A percentile compares a stretch with the other conserved stretches of the same genome.
These are phyloP conservation scores for Larix kaempferi DNA, from an alignment of 75 land plant species.

Conservation along the genomic window DNA sequence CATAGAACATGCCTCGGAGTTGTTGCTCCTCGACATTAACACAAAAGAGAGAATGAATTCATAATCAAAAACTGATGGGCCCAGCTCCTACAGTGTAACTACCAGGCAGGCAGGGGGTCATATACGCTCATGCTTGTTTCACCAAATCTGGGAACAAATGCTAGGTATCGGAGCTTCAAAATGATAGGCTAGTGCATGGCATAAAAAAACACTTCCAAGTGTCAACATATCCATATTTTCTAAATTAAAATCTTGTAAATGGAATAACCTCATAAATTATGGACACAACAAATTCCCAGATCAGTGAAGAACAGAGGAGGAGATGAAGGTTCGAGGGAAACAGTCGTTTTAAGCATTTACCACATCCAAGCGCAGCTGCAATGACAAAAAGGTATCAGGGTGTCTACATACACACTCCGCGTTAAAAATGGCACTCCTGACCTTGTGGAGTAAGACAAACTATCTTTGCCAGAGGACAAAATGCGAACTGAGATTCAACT, in stretches of 20 bases:
- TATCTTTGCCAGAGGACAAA: not conserved
- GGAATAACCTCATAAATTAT: not conserved
- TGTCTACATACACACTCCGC: not conserved
- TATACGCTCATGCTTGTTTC: not conserved
- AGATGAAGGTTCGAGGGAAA: too few relatives aligned
- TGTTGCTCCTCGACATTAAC: not conserved
- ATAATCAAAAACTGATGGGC: not conserved
- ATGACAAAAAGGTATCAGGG: not conserved
- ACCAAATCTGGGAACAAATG: not conserved
- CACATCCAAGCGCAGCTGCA: too few relatives aligned
- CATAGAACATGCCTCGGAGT: not conserved
- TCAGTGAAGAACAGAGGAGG: not conserved
- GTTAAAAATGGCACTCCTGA: not conserved
- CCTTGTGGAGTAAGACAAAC: not conserved
- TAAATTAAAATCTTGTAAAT: not conserved
- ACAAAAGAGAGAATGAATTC: not conserved
- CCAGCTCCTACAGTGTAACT: not conserved
- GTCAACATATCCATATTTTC: not conserved
- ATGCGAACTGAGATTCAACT: not conserved
- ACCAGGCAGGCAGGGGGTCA: not conserved
- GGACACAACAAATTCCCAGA: not conserved
- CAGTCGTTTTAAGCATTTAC: too few relatives aligned
- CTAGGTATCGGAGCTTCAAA: not conserved
- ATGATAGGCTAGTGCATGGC: not conserved
- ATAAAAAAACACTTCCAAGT: not conserved